Evolutionary conservation across 2,329 filamentous ascomycete genomes (phyloP), one percentile per base, ranked within the genome.

Genomic region (Didymella pomorum): DNA sequence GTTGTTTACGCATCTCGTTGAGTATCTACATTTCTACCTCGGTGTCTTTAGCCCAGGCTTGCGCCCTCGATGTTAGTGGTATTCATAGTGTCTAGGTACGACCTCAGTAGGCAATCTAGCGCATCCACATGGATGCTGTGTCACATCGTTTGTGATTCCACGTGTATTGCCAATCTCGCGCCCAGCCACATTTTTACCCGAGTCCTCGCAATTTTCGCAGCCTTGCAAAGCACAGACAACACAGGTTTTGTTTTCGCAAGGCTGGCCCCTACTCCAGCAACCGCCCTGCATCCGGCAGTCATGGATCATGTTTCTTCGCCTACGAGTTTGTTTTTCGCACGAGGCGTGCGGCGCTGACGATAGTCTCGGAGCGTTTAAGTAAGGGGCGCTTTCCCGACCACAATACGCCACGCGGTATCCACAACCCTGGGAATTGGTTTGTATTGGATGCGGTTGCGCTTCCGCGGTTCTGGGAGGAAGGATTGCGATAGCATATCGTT

Each of bases 221-320:
- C 2, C 16, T 18, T 28, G 26, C 25, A 20, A 31, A 21, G 23
- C 41, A 44, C 41, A 28, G 41, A 44, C 41, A 16, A 16, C 28
- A 12, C 12, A 11, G 4, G 28, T 10, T 10, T 29, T 6, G 29
- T 31, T 31, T 31, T 31, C 29, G 29, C 29, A 12, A 31, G 29
- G 29, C 26, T 29, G 28, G 29, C 31, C n/a, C n/a, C n/a, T n/a
- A 11, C 44, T 58, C 49, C 23, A 21, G 52, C 55, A 58, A 48
- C 31, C 46, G 31, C 51, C 46, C 53, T 45, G 46, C 41, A 39
- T 56, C 46, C 46, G 53, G 23, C 23, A 26, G 23, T 42, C 47
- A 42, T 23, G 18, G 35, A 42, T 41, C 25, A 31, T 23, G 37
- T n/a, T 10, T 42, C n/a, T 20, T 49, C 33, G 46, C 23, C 23